Evolutionary conservation across 2,329 filamentous ascomycete genomes (phyloP).

Genomic region (Fusarium sp.): DNA sequence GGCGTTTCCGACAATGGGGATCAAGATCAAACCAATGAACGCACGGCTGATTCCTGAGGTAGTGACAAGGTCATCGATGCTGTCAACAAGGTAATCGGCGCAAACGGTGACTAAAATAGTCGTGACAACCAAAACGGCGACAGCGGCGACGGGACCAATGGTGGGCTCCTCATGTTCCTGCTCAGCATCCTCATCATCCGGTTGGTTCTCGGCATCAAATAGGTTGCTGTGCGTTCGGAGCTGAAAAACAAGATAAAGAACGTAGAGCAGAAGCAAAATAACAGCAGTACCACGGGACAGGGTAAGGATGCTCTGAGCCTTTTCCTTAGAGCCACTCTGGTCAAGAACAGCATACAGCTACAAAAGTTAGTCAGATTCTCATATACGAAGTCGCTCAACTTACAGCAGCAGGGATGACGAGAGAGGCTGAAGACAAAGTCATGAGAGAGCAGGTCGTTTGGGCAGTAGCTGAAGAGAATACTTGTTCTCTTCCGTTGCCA

Average conservation of each 20-base stretch:
- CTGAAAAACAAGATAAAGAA: constrained; percentile 82
- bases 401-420: constrained; percentile 81
- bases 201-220: constrained; percentile 68
- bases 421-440: constrained; percentile 79
- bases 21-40: constrained; percentile 82
- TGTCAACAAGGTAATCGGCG: constrained; percentile 81
- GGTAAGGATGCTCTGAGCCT: constrained; percentile 69
- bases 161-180: constrained; percentile 59
- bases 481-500: constrained; percentile 72
- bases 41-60: constrained; percentile 79
- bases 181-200: constrained; percentile 55
- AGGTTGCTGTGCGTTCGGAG: constrained; percentile 78
- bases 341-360: constrained; percentile 75
- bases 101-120: constrained; percentile 78
- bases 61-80: constrained; percentile 77
- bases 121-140: constrained; percentile 72
- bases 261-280: constrained; percentile 79
- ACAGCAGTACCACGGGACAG: constrained; percentile 81
- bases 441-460: constrained; percentile 81
- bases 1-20: constrained; percentile 83
- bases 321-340: constrained; percentile 54
- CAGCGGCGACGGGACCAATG: constrained; percentile 73
- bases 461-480: constrained; percentile 79
- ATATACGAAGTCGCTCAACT: constrained; percentile 28
- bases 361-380: constrained; percentile 27